Evolutionary conservation across 2,329 filamentous ascomycete genomes (phyloP).

Genomic region (Colletotrichum plurivorum): DNA sequence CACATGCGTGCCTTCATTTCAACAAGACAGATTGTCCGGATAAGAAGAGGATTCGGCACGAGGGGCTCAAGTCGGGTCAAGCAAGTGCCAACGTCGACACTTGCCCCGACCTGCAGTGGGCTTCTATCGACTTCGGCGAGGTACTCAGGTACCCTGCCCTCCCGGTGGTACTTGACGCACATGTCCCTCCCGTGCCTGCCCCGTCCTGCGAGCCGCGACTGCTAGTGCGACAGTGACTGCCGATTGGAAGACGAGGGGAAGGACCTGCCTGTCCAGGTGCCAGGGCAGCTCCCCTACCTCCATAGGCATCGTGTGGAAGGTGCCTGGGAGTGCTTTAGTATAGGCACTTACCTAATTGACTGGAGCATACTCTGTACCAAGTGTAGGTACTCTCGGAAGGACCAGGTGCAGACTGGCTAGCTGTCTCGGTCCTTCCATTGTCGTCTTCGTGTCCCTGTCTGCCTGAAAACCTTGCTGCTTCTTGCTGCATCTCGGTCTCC

Average conservation of each 20-base stretch:
- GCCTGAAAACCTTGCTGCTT: slow-evolving; percentile 38
- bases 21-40: too few species aligned
- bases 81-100: too few species aligned
- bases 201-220: neutral
- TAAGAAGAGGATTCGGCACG: too few species aligned
- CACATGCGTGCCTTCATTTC: too few species aligned
- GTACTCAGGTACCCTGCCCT: neutral
- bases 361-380: too few species aligned
- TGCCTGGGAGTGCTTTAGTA: too few species aligned
- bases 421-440: neutral
- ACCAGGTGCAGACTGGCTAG: neutral
- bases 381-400: neutral
- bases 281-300: too few species aligned
- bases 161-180: slow-evolving; percentile 14
- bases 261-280: neutral
- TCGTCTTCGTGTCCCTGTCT: slow-evolving; percentile 22
- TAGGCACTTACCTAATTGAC: too few species aligned
- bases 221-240: neutral
- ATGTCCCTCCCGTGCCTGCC: slow-evolving; percentile 6
- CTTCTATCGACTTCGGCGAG: slow-evolving; percentile 9
- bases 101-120: neutral
- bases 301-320: too few species aligned
- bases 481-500: neutral
- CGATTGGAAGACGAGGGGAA: slow-evolving; percentile 6
- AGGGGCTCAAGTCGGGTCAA: too few species aligned